These are phyloP conservation scores for Excoecaria cochinchinensis DNA, from an alignment of 345 rosid species.

Conservation along the genomic window DNA sequence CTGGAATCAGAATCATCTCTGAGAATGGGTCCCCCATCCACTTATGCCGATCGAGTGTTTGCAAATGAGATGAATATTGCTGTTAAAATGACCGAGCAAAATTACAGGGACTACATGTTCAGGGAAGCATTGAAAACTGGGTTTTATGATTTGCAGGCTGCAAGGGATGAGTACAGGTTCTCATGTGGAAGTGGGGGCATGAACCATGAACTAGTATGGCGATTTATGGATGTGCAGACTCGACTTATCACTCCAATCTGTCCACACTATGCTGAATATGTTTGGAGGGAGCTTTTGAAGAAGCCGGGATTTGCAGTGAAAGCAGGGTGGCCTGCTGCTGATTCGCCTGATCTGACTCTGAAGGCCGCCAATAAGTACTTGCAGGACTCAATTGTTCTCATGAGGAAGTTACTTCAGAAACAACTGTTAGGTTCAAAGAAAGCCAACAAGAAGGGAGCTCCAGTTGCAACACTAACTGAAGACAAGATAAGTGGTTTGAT, in stretches of 20 bases:
- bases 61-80: constrained; percentile 87
- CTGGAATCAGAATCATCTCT: constrained; percentile 62
- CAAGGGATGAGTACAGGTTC: constrained; percentile 86
- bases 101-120: constrained; percentile 69
- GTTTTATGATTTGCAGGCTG: constrained; percentile 89
- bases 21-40: constrained; percentile 64
- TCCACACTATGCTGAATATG: constrained; percentile 87
- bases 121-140: constrained; percentile 91
- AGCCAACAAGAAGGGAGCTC: constrained; percentile 63
- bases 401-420: constrained; percentile 78
- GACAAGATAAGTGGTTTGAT: constrained; percentile 56
- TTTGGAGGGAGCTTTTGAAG: constrained; percentile 84
- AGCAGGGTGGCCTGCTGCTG: constrained; percentile 90
- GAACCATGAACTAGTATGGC: constrained; percentile 66
- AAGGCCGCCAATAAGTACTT: constrained; percentile 84
- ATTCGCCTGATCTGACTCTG: constrained; percentile 66
- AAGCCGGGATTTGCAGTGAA: constrained; percentile 72
- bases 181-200: constrained; percentile 75
- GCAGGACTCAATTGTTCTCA: constrained; percentile 74
- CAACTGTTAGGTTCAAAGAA: constrained; percentile 71
- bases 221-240: constrained; percentile 88
- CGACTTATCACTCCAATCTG: constrained; percentile 85
- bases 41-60: constrained; percentile 84
- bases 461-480: constrained; percentile 46
- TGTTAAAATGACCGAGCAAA: constrained; percentile 65